Evolutionary conservation across 306 rosid species (phyloP).

Genomic region (Dalbergia cochinchinensis): DNA sequence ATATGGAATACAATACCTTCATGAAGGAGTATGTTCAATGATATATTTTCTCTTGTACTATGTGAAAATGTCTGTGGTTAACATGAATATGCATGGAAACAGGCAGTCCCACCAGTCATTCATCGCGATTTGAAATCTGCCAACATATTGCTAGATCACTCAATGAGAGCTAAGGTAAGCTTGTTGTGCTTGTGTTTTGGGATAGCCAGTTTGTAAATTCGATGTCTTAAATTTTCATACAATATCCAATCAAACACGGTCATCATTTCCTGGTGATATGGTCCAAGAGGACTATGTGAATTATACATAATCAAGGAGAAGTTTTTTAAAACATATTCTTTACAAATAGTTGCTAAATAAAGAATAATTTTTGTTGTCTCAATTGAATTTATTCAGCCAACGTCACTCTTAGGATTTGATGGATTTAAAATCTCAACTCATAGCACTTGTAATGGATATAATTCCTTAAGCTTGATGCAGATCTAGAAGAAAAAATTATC

Average conservation of each 20-base stretch:
- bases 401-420: too few species aligned
- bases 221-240: too few species aligned
- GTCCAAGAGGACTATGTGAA: background rate
- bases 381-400: too few species aligned
- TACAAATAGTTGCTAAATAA: too few species aligned
- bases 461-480: too few species aligned
- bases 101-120: slow-evolving; percentile 84
- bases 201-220: too few species aligned
- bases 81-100: slow-evolving; percentile 49
- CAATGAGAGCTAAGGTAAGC: slow-evolving; percentile 82
- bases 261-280: background rate
- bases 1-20: slow-evolving; percentile 86
- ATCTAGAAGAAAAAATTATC: too few species aligned
- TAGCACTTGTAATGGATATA: too few species aligned
- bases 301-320: too few species aligned
- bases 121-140: slow-evolving; percentile 89
- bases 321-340: too few species aligned
- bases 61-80: slow-evolving; percentile 34
- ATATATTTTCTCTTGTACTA: slow-evolving; percentile 1
- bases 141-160: slow-evolving; percentile 74
- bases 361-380: too few species aligned
- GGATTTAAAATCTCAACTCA: too few species aligned
- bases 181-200: background rate
- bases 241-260: background rate
- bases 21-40: slow-evolving; percentile 73